Percentiles rank a stretch among this genome's conserved stretches.
These are phyloP conservation scores for Achaetomium macrosporum DNA, from an alignment of 2,329 filamentous ascomycete species.

Conservation along the genomic window DNA sequence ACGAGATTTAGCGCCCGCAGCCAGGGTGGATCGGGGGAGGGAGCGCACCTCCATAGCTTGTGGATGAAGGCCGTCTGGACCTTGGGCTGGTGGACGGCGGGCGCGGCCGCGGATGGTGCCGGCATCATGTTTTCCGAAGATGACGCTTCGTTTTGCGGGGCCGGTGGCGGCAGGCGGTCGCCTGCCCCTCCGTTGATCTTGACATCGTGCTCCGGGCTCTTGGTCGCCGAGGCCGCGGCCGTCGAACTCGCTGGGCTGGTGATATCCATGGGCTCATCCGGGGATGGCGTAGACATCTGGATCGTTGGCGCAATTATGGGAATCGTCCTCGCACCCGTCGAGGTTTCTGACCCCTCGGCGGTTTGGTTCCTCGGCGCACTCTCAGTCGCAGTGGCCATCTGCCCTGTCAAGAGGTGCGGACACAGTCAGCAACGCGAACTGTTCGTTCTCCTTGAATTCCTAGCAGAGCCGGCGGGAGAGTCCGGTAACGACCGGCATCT, in stretches of 20 bases:
- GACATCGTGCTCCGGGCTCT: constrained; percentile 37
- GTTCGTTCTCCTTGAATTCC: neutral
- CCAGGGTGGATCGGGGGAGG: neutral
- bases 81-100: constrained; percentile 86
- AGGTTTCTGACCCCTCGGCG: constrained; percentile 38
- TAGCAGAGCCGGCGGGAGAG: neutral
- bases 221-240: constrained; percentile 38
- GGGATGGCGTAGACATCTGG: constrained; percentile 53
- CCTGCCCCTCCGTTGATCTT: constrained; percentile 27
- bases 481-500: neutral
- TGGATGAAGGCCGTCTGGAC: constrained; percentile 99
- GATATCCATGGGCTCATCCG: constrained; percentile 57
- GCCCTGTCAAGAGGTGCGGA: constrained; percentile 29
- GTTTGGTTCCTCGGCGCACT: constrained; percentile 41
- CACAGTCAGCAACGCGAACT: constrained; percentile 18
- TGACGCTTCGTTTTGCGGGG: constrained; percentile 34
- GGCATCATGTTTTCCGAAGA: constrained; percentile 39
- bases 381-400: constrained; percentile 50
- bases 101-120: constrained; percentile 54
- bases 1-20: constrained; percentile 23
- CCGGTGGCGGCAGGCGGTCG: constrained; percentile 22
- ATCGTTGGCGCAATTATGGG: constrained; percentile 53
- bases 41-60: constrained; percentile 90
- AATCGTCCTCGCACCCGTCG: constrained; percentile 48
- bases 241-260: constrained; percentile 47